Percentiles rank a stretch among this genome's conserved stretches.
phyloP scores from a whole-genome alignment of 75 land plant genomes.

The Pinus tabuliformis region DNA sequence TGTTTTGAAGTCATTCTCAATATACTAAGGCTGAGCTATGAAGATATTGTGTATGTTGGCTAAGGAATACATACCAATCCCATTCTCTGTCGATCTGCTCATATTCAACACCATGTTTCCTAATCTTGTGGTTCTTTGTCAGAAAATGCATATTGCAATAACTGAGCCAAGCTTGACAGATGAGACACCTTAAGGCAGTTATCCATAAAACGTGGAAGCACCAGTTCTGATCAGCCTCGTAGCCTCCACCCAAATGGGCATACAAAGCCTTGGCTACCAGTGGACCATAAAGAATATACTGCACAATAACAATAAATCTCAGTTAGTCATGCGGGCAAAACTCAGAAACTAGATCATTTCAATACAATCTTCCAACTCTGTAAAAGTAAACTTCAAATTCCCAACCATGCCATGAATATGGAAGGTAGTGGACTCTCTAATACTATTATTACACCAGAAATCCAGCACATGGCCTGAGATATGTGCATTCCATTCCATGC shows the following conservation, averaged over 20 bases:
- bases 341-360: neutral
- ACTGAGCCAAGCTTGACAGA: constrained; percentile 33
- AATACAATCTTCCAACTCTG: too few species aligned
- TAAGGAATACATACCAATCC: constrained; percentile 45
- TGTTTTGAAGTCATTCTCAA: neutral
- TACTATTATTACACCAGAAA: neutral
- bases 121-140: constrained; percentile 33
- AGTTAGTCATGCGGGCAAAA: too few species aligned
- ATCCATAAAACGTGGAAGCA: constrained; percentile 43
- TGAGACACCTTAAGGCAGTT: constrained; percentile 21
- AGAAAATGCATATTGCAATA: constrained; percentile 47
- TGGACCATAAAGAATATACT: constrained; percentile 51
- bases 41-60: neutral
- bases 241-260: constrained; percentile 7
- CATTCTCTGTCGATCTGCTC: constrained; percentile 70
- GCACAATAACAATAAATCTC: constrained; percentile 1
- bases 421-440: neutral
- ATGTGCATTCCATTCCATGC: too few species aligned
- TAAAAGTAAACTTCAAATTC: too few species aligned
- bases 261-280: constrained; percentile 32
- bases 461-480: too few species aligned
- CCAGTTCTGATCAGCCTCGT: constrained; percentile 12
- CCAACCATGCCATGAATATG: too few species aligned
- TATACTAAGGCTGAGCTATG: neutral
- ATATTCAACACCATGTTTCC: constrained; percentile 41